These are phyloP conservation scores for Pythium brachiatum DNA, from an alignment of 352 stramenopile genomes.

Conservation along the genomic window DNA sequence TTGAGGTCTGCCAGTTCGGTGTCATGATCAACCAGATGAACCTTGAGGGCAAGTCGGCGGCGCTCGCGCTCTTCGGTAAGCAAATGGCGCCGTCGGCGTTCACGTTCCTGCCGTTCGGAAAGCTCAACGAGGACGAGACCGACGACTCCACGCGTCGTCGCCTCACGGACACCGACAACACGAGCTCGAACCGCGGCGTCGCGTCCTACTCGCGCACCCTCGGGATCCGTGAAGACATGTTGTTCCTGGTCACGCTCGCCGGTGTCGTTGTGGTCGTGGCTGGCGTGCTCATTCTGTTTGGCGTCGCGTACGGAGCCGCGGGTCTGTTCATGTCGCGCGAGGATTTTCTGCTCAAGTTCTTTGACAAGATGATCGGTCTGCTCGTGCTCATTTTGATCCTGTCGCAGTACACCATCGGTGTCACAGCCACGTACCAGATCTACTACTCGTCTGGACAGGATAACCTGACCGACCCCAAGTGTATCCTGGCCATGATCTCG, in stretches of 20 bases:
- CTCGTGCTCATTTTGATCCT: conserved; percentile 72
- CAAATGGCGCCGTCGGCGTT: conserved; percentile 73
- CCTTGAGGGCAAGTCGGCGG: conserved; percentile 67
- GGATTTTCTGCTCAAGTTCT: conserved; percentile 73
- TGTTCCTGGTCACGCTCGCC: conserved; percentile 77
- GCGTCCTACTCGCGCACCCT: conserved; percentile 69
- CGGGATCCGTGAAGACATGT: conserved; percentile 74
- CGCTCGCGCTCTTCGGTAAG: conserved; percentile 66
- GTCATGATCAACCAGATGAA: conserved; percentile 78
- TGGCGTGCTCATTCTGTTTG: conserved; percentile 58
- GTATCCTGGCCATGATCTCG: conserved; percentile 51
- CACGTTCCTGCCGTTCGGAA: conserved; percentile 75
- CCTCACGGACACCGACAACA: conserved; percentile 27
- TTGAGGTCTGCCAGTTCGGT: conserved; percentile 79
- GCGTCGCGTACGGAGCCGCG: conserved; percentile 47
- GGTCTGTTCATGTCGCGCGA: conserved; percentile 68
- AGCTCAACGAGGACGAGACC: conserved; percentile 35
- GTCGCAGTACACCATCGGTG: conserved; percentile 84
- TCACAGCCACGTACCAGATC: conserved; percentile 84
- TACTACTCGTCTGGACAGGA: conserved; percentile 68
- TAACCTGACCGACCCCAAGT: conserved; percentile 58
- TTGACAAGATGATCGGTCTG: conserved; percentile 83
- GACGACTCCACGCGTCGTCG: conserved; percentile 29
- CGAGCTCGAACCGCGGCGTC: conserved; percentile 45
- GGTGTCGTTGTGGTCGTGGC: conserved; percentile 77